Evolutionary conservation across 805 yeast species (phyloP).

Genomic region (Yamadazyma phyllophila): DNA sequence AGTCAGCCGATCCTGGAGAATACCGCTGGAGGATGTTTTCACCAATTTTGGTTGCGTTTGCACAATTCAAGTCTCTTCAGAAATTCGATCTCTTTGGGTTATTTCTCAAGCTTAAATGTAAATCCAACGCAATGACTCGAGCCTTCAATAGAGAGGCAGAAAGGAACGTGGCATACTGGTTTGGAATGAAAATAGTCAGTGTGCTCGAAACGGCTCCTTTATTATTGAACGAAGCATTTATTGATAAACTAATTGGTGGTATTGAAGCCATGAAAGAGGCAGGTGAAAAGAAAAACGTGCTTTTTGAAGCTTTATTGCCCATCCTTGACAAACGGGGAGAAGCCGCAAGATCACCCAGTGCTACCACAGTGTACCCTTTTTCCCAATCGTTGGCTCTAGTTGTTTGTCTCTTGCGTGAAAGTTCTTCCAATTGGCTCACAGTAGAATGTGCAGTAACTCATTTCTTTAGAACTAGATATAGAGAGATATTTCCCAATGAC

Average conservation of each 20-base stretch:
- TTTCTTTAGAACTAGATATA: background rate
- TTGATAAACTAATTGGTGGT: background rate
- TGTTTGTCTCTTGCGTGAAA: background rate
- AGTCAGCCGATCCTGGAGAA: background rate
- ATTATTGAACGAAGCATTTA: too few species aligned
- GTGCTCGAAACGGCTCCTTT: background rate
- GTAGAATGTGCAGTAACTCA: background rate
- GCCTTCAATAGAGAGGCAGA: background rate
- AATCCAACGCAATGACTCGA: background rate
- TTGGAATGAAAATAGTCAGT: background rate
- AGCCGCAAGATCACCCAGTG: background rate
- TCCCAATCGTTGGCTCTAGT: background rate
- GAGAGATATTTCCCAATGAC: background rate
- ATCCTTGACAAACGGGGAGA: background rate
- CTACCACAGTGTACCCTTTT: background rate
- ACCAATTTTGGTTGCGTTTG: background rate
- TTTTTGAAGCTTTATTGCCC: background rate
- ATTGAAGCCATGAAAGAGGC: background rate
- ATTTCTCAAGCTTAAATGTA: background rate
- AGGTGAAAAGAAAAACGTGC: background rate
- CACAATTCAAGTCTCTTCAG: background rate
- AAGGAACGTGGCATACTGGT: background rate
- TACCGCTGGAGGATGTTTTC: conserved; percentile 2
- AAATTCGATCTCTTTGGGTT: background rate
- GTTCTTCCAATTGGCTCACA: background rate